Base-by-base conservation (phyloP, 2,329 filamentous ascomycete genomes). In the Microsporum canis region DNA sequence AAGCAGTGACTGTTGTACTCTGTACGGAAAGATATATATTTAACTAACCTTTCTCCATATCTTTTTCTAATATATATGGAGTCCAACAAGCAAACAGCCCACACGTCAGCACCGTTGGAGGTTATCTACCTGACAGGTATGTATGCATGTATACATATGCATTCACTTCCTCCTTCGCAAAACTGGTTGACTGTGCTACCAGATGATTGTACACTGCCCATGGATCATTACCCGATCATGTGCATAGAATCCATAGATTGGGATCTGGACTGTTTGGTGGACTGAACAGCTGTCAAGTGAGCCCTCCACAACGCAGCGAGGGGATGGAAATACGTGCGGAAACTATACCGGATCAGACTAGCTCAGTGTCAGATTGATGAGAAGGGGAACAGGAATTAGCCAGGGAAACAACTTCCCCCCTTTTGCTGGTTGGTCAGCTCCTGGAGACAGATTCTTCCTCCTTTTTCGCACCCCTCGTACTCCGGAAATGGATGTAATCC, bases 201-300 rank as follows among this genome's bases (percentile, higher is more conserved):
- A 31, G 49, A 53, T 34, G 49, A 53, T 34, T 53, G n/a, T 29
- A 10, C 27, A 47, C 43, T 17, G 27, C 10, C 51, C 45, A 29
- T 7, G 45, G 45, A 51, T 51, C 38, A 23, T 12, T 31, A 33
- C 36, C 33, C 51, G 33, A 55, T 55, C 51, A 55, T 55, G 51
- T 55, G 51, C 51, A 23, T 36, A 23, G 33, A 55, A 31, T 55
- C 31, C 51, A 23, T 36, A 23, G 33, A 55, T 55, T 55, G 31
- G 51, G n/a, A 36, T 55, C 51, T 55, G 51, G 51, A 55, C 51
- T 55, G 51, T 55, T 34, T 34, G 12, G 12, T 43, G n/a, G 51
- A 34, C 51, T 34, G 51, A 55, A 53, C 29, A 53, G 51, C 51
- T 55, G 51, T 55, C 51, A 55, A 55, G 51, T 55, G 51, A 55